Base-by-base conservation (phyloP, 2,329 filamentous ascomycete genomes). In the Albophoma yamanashiensis region DNA sequence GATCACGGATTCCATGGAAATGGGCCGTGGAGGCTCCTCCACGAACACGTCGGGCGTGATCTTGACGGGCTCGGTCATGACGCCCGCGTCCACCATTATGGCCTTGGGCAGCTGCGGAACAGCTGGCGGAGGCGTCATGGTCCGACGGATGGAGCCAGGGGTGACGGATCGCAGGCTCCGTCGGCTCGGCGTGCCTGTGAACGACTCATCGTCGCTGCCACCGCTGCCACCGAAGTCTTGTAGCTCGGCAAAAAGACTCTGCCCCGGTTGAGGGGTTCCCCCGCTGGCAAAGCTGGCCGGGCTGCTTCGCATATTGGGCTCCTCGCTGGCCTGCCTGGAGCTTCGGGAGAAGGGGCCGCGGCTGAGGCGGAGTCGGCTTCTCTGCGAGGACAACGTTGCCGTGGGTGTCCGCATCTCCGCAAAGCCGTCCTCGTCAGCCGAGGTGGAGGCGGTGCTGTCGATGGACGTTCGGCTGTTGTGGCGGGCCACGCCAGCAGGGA, bases 161-260 rank as follows among this genome's bases (percentile, higher is more conserved):
- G 80, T 82, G 52, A 73, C 66, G 22, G 75, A 79, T 52, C 78
- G 78, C 27, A 74, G 67, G 61, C 77, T 78, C 52, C 78, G 76
- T 60, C 78, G 77, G 63, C 79, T 82, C 34, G 84, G 84, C 38
- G 83, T 86, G 34, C 76, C 80, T 40, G 75, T 79, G 22, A 78
- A 78, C 59, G 89, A 87, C 63, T 88, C 87, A 62, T 91, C 89
- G 63, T 91, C 89, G 65, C 89, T 88, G 64, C 85, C 85, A 62
- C 85, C 89, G 65, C 89, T 88, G 64, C 85, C 85, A 62, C 85
- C 88, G 52, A 97, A 78, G 65, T 91, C 90, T 58, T 89, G 91
- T 50, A 99, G 82, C 73, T 99, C 94, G 47, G 92, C 92, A 71
- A 94, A 96, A 57, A 99, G 79, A 68, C 89, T 97, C 76, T 96